Evolutionary conservation across 2,329 filamentous ascomycete genomes (phyloP).

Genomic region (Aureobasidium melanogenum): DNA sequence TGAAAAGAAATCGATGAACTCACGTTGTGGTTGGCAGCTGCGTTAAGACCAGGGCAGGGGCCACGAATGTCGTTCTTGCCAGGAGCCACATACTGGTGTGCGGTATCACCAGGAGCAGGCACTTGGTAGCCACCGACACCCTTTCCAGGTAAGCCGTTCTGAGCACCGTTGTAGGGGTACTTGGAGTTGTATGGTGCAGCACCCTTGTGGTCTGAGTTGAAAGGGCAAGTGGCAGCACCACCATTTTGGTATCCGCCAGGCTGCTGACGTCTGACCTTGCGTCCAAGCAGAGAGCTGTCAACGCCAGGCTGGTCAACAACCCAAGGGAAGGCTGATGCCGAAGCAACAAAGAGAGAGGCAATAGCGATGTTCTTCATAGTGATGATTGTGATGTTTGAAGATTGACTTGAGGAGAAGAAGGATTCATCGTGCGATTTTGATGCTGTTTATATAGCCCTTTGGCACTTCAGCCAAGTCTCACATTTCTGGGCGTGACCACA

Average conservation of each 20-base stretch:
- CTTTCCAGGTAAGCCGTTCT: constrained; percentile 33
- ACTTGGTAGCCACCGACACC: constrained; percentile 36
- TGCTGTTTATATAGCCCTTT: background rate
- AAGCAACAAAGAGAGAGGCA: constrained; percentile 19
- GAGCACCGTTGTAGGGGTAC: constrained; percentile 35
- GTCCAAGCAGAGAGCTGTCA: constrained; percentile 24
- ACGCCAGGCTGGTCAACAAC: constrained; percentile 29
- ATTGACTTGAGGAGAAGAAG: background rate
- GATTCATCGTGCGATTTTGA: background rate
- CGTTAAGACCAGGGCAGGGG: constrained; percentile 35
- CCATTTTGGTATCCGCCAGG: constrained; percentile 20
- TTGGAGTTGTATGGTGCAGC: constrained; percentile 27
- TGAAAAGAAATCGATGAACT: background rate
- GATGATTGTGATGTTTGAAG: background rate
- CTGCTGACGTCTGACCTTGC: constrained; percentile 24
- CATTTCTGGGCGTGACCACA: background rate
- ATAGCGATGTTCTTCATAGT: constrained; percentile 21
- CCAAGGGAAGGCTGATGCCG: constrained; percentile 30
- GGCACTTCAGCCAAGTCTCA: background rate
- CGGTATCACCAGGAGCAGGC: constrained; percentile 33
- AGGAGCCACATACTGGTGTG: constrained; percentile 30
- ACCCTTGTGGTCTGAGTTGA: constrained; percentile 31
- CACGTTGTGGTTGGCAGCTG: constrained; percentile 33
- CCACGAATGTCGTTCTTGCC: constrained; percentile 32
- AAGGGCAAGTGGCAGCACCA: constrained; percentile 26